A percentile compares a stretch with the other conserved stretches of the same genome.
Conservation (phyloP, 805 yeast species). For the Lachancea sp. region DNA sequence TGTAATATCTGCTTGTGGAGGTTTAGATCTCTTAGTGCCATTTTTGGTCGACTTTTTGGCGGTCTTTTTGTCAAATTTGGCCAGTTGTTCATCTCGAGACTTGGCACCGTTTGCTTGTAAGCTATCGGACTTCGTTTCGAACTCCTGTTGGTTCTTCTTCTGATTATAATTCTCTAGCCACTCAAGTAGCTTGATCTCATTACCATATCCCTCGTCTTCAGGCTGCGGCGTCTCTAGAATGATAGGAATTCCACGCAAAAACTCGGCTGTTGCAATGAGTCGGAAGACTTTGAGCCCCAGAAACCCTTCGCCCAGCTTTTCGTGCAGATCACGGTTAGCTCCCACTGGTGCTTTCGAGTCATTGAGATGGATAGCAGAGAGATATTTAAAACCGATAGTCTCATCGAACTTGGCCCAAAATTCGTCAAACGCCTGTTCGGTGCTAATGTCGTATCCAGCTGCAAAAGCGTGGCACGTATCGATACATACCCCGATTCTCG, state of each 20-base stretch:
- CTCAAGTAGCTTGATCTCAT: conserved; percentile 75
- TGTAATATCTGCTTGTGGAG: conserved; percentile 15
- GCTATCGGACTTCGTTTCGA: conserved; percentile 40
- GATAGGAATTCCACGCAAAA: conserved; percentile 64
- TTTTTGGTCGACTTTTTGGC: conserved; percentile 19
- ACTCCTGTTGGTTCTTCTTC: conserved; percentile 46
- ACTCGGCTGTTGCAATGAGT: conserved; percentile 59
- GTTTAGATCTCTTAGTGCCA: not conserved
- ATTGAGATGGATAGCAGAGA: conserved; percentile 79
- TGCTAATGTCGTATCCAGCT: conserved; percentile 86
- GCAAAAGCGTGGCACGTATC: conserved; percentile 97
- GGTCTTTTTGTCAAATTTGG: conserved; percentile 47
- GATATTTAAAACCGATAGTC: conserved; percentile 64
- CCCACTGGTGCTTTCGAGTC: conserved; percentile 93
- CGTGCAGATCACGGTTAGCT: conserved; percentile 87
- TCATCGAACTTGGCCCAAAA: conserved; percentile 78
- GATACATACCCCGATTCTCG: conserved; percentile 88
- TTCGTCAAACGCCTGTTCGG: conserved; percentile 45
- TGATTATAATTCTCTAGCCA: conserved; percentile 48
- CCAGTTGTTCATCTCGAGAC: conserved; percentile 63
- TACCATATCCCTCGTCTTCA: conserved; percentile 66
- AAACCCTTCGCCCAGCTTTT: conserved; percentile 82
- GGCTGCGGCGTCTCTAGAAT: conserved; percentile 82
- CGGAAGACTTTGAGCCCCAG: conserved; percentile 82
- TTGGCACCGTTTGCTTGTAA: conserved; percentile 55